phyloP scores from a whole-genome alignment of 23 red algal species.

The Chondrus crispus region DNA sequence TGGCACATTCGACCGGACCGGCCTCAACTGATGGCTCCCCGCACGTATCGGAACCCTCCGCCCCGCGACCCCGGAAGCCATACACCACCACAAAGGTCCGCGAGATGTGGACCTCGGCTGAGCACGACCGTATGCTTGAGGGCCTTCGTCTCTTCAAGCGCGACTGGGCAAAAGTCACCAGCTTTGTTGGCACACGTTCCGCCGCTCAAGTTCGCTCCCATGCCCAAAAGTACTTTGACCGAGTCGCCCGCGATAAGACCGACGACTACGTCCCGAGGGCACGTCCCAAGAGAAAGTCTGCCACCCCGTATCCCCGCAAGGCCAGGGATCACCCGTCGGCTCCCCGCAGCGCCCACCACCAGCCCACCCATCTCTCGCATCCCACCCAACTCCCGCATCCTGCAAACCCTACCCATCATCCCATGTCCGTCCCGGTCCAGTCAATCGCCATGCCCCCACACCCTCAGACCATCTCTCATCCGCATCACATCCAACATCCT shows the following conservation, averaged over 20 bases:
- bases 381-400: not conserved
- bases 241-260: conserved; percentile 70
- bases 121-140: conserved; percentile 88
- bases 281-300: conserved; percentile 68
- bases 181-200: conserved; percentile 72
- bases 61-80: conserved; percentile 74
- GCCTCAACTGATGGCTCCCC: not conserved
- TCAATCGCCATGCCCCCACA: not conserved
- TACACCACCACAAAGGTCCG: conserved; percentile 87
- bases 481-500: not conserved
- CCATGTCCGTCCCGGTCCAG: not conserved
- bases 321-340: not conserved
- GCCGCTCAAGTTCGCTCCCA: conserved; percentile 84
- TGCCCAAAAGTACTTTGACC: conserved; percentile 92
- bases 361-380: not conserved
- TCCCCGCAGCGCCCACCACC: not conserved
- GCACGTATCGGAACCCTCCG: not conserved
- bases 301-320: conserved; percentile 68
- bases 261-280: conserved; percentile 79
- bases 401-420: not conserved
- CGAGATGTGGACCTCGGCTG: conserved; percentile 76
- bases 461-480: not conserved
- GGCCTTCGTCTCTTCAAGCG: conserved; percentile 70
- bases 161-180: conserved; percentile 81
- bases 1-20: not conserved